Percentiles rank a stretch among this genome's conserved stretches.
These are phyloP conservation scores for Aristolochia fimbriata DNA, from an alignment of 164 flowering plant species.

Conservation along the genomic window DNA sequence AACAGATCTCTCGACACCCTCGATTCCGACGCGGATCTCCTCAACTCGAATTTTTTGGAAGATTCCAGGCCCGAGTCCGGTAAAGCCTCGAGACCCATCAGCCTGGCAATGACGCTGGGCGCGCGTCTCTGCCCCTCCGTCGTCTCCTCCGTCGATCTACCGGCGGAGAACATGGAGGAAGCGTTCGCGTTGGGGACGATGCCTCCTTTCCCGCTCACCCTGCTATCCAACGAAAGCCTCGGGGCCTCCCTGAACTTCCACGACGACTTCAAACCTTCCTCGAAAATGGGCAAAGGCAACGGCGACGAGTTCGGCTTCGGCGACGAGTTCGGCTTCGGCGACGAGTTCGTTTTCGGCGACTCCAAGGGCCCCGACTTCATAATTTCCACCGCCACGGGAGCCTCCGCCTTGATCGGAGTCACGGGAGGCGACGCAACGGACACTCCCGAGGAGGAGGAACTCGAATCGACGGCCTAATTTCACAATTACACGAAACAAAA, in stretches of 20 bases:
- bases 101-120: constrained; percentile 70
- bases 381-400: constrained; percentile 2
- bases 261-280: constrained; percentile 48
- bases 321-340: constrained; percentile 25
- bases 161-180: neutral
- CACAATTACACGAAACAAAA: neutral
- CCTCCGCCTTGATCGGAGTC: constrained; percentile 19
- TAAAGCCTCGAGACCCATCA: constrained; percentile 74
- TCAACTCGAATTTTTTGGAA: constrained; percentile 40
- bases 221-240: constrained; percentile 84
- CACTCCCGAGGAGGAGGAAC: constrained; percentile 19
- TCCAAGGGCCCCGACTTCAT: constrained; percentile 13
- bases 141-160: constrained; percentile 17
- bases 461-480: constrained; percentile 30
- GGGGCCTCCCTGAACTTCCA: constrained; percentile 87
- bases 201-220: constrained; percentile 73
- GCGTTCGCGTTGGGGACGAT: constrained; percentile 44
- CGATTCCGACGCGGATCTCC: constrained; percentile 90
- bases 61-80: constrained; percentile 28
- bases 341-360: constrained; percentile 9
- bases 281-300: constrained; percentile 41
- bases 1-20: constrained; percentile 49
- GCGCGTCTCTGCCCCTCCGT: constrained; percentile 44
- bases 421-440: constrained; percentile 28
- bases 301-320: constrained; percentile 12